Conservation (phyloP, 78 protist genomes). For the Isochrysis galbana region DNA sequence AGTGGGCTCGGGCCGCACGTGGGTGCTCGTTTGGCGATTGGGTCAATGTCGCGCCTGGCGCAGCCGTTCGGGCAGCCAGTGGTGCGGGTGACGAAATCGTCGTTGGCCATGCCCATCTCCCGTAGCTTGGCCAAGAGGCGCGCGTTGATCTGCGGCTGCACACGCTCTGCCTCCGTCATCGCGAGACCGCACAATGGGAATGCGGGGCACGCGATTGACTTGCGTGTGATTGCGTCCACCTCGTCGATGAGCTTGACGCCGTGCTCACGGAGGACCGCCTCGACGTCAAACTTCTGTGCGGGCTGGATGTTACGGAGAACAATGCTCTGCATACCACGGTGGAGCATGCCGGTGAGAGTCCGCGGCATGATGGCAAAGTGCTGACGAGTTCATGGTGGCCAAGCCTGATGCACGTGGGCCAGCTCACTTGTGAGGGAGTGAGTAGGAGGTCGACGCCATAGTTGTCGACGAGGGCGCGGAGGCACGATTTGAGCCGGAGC, state of each 20-base stretch:
- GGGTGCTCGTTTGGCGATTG: no score
- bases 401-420: no score
- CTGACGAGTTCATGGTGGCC: no score
- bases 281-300: conserved; percentile 22
- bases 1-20: no score
- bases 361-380: no score
- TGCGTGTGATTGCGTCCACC: conserved; percentile 49
- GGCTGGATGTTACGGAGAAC: conserved; percentile 43
- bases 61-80: conserved; percentile 87
- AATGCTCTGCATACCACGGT: no score
- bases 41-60: no score
- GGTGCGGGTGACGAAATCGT: conserved; percentile 60
- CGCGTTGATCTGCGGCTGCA: conserved; percentile 56
- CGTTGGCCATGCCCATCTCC: conserved; percentile 36
- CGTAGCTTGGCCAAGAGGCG: conserved; percentile 16
- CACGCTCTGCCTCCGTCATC: conserved; percentile 76
- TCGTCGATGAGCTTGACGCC: conserved; percentile 30
- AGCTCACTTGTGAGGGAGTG: conserved; percentile 71
- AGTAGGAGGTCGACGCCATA: conserved; percentile 23
- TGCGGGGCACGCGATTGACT: conserved; percentile 80
- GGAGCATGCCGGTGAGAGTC: no score
- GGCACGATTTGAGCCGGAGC: conserved; percentile 57
- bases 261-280: conserved; percentile 38
- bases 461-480: conserved; percentile 54
- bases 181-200: conserved; percentile 81